These are phyloP conservation scores for Fusarium bactridioides DNA, from an alignment of 2,329 filamentous ascomycete species.

Conservation along the genomic window DNA sequence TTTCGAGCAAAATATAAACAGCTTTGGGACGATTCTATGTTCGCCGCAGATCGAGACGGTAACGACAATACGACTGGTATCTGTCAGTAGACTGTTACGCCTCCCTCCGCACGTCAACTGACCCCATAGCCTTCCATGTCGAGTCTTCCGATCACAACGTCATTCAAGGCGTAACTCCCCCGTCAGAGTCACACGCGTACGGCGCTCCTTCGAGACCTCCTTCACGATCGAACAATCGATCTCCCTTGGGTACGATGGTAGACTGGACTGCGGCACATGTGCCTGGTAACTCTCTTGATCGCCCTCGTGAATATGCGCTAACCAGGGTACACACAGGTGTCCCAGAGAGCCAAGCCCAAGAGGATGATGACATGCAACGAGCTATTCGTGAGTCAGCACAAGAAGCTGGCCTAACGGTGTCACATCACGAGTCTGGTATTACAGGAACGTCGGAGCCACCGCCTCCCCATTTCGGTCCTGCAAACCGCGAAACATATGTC, in stretches of 20 bases:
- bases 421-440: constrained; percentile 61
- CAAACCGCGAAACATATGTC: constrained; percentile 64
- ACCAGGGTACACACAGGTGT: constrained; percentile 47
- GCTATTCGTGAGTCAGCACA: constrained; percentile 65
- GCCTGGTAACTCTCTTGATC: constrained; percentile 49
- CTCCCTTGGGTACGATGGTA: constrained; percentile 61
- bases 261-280: constrained; percentile 56
- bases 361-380: constrained; percentile 64
- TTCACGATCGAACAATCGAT: constrained; percentile 65
- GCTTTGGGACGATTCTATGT: constrained; percentile 64
- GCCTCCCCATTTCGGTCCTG: constrained; percentile 66
- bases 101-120: constrained; percentile 27
- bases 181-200: constrained; percentile 50
- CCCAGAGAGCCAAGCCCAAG: constrained; percentile 50
- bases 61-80: constrained; percentile 51
- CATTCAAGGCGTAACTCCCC: constrained; percentile 55
- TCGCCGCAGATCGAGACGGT: constrained; percentile 63
- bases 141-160: constrained; percentile 57
- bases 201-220: constrained; percentile 68
- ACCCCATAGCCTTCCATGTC: constrained; percentile 61
- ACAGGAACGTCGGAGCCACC: constrained; percentile 49
- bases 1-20: constrained; percentile 56
- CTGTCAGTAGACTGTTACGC: constrained; percentile 46
- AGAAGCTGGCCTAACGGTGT: constrained; percentile 55
- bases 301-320: constrained; percentile 34